phyloP scores from a whole-genome alignment of 2,329 filamentous ascomycete species.

The Beauveria asiatica region DNA sequence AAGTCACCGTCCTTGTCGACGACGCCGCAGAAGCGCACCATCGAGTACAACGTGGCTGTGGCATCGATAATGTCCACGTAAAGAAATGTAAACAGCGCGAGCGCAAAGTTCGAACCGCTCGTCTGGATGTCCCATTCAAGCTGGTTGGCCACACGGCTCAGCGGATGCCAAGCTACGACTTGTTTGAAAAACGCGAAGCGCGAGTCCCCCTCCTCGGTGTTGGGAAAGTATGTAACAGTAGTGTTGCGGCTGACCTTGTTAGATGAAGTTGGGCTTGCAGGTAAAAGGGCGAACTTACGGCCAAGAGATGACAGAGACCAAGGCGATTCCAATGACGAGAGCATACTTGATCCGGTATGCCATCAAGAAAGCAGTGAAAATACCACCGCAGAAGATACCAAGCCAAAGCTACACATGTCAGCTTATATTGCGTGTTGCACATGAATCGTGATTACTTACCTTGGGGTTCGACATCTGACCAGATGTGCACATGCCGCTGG shows the following conservation, averaged over 20 bases:
- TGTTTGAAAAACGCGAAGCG: conserved; percentile 66
- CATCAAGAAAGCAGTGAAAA: conserved; percentile 75
- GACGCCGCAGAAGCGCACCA: conserved; percentile 65
- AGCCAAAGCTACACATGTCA: conserved; percentile 61
- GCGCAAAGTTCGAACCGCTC: conserved; percentile 53
- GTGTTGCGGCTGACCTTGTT: conserved; percentile 46
- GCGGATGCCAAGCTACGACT: conserved; percentile 63
- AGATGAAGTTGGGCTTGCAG: conserved; percentile 9
- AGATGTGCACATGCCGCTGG: conserved; percentile 41
- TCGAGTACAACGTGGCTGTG: conserved; percentile 71
- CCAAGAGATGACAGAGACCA: conserved; percentile 69
- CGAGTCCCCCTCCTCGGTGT: conserved; percentile 53
- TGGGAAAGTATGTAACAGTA: conserved; percentile 63
- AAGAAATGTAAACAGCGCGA: conserved; percentile 68
- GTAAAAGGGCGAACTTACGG: conserved; percentile 39
- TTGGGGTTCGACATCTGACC: conserved; percentile 71
- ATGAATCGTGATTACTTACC: conserved; percentile 26
- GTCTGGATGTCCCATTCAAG: conserved; percentile 57
- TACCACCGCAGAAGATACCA: conserved; percentile 70
- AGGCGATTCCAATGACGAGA: conserved; percentile 62
- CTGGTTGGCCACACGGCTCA: conserved; percentile 51
- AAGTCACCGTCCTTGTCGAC: conserved; percentile 70
- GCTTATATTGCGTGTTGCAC: neutral
- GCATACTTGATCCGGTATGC: conserved; percentile 67
- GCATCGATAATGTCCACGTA: conserved; percentile 75